Base-by-base conservation (phyloP, 1,284 basidiomycete species). In the Kalmanozyma brasiliensis region DNA sequence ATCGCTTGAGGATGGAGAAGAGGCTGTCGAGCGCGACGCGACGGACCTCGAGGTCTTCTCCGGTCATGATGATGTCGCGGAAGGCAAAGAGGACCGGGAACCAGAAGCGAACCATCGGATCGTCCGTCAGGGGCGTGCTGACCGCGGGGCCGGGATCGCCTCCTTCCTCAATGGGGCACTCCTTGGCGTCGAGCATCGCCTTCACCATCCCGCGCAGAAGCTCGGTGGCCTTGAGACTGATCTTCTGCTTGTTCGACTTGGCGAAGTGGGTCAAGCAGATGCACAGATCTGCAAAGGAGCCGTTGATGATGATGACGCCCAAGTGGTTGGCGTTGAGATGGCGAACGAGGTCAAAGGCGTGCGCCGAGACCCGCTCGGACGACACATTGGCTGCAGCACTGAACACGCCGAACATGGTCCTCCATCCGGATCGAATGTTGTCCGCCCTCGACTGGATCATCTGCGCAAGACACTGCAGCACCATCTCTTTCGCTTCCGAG, bases 31-130 rank as follows among this genome's bases (percentile, higher is more conserved):
- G 86, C 0, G 97, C 94, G 11, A 82, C 79, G 17, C 80, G 88
- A 66, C 97, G 89, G 57, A 99, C 94, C 87, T 99, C 96, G 35
- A 99, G 85, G 81, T 99, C 96, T 83, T 98, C 97, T 14, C 94
- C 96, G 63, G 97, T 98, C 96, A 99, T 99, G 82, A 98, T 95
- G 63, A 99, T 94, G 83, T 98, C 96, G 84, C 96, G 98, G 85
- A 98, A 98, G 20, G 91, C 90, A 81, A 98, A 96, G 17, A 98
- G 85, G 4, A 94, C 89, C 0, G 96, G 96, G 85, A 93, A 94
- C 96, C 96, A 99, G 84, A 90, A 98, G 78, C 70, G 61, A 6
- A 72, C 71, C 63, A 77, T 75, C 3, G 74, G 75, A 33, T 78
- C 74, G 59, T 77, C 75, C 9, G 71, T 49, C 66, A 73, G 51